Percentiles rank a stretch among this genome's conserved stretches.
phyloP scores from a whole-genome alignment of 352 stramenopile genomes.

The Globisporangium barbulae region DNA sequence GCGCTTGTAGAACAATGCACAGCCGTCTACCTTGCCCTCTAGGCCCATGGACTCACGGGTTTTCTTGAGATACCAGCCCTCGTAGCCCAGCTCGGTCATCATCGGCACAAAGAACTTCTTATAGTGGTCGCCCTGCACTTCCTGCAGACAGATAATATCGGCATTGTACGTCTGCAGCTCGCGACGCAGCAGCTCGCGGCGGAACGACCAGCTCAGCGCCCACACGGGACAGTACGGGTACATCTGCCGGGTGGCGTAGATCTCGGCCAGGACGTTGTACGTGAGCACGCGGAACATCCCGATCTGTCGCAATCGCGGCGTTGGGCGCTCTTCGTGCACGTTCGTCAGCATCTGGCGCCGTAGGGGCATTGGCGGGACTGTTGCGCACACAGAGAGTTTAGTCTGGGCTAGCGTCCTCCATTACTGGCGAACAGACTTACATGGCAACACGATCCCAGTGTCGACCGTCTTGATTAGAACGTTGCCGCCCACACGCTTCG shows the following conservation, averaged over 20 bases:
- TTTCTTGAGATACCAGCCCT: constrained; percentile 98
- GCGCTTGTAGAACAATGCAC: constrained; percentile 97
- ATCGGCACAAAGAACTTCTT: constrained; percentile 95
- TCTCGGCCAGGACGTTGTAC: constrained; percentile 92
- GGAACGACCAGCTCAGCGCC: constrained; percentile 96
- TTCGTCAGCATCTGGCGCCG: constrained; percentile 82
- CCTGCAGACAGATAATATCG: constrained; percentile 98
- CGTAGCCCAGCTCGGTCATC: constrained; percentile 95
- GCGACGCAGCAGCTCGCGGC: constrained; percentile 86
- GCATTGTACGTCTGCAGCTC: constrained; percentile 91
- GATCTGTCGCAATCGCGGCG: constrained; percentile 71
- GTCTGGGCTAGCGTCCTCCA: not conserved
- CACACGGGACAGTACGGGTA: constrained; percentile 98
- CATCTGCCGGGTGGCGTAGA: constrained; percentile 89
- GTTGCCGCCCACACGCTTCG: constrained; percentile 42
- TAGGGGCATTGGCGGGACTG: constrained; percentile 74
- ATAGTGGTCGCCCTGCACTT: constrained; percentile 99
- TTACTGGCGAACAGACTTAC: constrained; percentile 34
- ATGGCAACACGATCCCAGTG: constrained; percentile 83
- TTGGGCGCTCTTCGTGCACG: constrained; percentile 71
- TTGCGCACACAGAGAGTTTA: constrained; percentile 15
- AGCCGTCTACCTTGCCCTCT: constrained; percentile 97
- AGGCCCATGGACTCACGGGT: constrained; percentile 96
- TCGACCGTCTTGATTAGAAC: constrained; percentile 76
- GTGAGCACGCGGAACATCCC: constrained; percentile 83